Base-by-base conservation (phyloP, 371 early-diverging fungal species). In the Chytridiales sp. region DNA sequence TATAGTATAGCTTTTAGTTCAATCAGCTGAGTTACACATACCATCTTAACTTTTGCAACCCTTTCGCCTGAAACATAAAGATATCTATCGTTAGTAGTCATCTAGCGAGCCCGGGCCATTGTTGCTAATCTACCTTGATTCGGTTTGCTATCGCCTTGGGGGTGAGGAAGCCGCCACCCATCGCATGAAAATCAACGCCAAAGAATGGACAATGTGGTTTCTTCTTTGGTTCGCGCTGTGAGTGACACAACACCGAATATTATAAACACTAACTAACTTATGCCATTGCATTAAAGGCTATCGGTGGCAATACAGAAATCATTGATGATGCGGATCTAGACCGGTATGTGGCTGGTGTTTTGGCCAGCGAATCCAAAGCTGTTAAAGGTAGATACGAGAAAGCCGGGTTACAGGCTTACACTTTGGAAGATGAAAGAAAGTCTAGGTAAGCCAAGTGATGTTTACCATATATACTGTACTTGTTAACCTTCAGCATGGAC, bases 11-110 rank as follows among this genome's bases (percentile, higher is more conserved):
- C 38, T 9, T 9, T 51, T 29, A 8, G 13, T 36, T 8, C 19
- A 21, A 51, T 9, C 9, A 35, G n/a, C 9, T 21, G n/a, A 29
- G 15, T 9, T 9, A 9, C 9, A 36, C 11, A 85, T 70, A 94
- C 85, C 91, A 97, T 59, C 91, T 82, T 52, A 97, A 80, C 64
- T 91, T 90, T 59, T 93, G 90, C 56, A 97, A 86, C 22, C 98
- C 98, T 69, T 96, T 96, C 34, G 95, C 73, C 75, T 77, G n/a
- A n/a, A n/a, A n/a, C n/a, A n/a, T n/a, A n/a, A n/a, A n/a, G n/a
- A n/a, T n/a, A 50, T 31, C 35, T 39, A 35, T 22, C 26, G 24
- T 62, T 55, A 31, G 43, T 4, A n/a, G n/a, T n/a, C n/a, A n/a
- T n/a, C n/a, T n/a, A 3, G 44, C 19, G 0, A 30, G 43, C 38